phyloP scores from a whole-genome alignment of 805 yeast genomes.

The Priceomyces fermenticarens region DNA sequence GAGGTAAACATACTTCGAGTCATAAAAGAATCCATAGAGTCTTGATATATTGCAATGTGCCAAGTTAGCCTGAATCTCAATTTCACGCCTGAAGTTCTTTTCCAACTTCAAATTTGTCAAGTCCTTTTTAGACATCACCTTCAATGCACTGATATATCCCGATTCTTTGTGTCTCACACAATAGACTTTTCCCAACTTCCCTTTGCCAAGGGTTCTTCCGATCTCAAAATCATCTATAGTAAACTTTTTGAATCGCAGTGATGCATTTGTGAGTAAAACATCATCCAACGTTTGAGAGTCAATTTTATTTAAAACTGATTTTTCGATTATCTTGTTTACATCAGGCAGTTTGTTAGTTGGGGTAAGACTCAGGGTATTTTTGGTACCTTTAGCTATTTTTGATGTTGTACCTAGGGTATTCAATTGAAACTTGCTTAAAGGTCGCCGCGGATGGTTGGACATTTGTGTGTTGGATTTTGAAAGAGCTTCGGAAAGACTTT shows the following conservation, averaged over 20 bases:
- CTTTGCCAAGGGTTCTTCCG: conserved; percentile 86
- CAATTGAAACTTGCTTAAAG: conserved; percentile 7
- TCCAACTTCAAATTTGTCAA: conserved; percentile 72
- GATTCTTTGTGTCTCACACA: conserved; percentile 74
- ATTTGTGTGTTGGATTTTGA: conserved; percentile 6
- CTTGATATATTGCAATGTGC: conserved; percentile 79
- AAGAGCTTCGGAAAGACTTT: conserved; percentile 14
- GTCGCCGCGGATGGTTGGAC: conserved; percentile 5
- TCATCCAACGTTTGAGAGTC: not conserved
- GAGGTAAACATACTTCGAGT: conserved; percentile 73
- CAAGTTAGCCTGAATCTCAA: conserved; percentile 81
- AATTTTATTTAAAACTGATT: conserved; percentile 1
- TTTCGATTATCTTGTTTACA: not conserved
- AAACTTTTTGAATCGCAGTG: conserved; percentile 3
- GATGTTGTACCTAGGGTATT: conserved; percentile 4
- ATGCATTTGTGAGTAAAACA: conserved; percentile 2
- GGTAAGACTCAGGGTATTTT: not conserved
- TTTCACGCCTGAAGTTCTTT: conserved; percentile 83
- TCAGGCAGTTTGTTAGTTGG: conserved; percentile 6
- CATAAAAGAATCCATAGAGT: conserved; percentile 83
- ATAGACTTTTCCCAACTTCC: conserved; percentile 90
- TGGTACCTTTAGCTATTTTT: not conserved
- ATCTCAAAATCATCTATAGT: conserved; percentile 72
- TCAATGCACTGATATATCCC: conserved; percentile 84
- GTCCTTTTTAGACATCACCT: conserved; percentile 85